Evolutionary conservation across 192 early-diverging fungal species (phyloP), one percentile per base, ranked within the genome.

Genomic region (Coemansia nantahalensis): DNA sequence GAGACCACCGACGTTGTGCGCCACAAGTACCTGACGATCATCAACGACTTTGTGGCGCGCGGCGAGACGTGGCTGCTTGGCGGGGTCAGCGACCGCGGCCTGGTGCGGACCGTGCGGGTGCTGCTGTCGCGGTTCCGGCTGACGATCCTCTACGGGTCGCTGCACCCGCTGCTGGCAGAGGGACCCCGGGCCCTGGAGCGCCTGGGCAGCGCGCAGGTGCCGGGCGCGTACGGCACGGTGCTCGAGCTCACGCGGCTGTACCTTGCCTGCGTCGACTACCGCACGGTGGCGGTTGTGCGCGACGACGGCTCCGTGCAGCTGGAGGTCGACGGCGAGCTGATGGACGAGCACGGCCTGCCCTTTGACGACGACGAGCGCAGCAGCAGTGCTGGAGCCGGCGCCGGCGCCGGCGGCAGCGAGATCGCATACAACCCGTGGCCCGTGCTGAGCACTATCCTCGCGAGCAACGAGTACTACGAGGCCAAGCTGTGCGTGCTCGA

Each of bases 1-100:
- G 81, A 64, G 24, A 40, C 63, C 13, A 79, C 75, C 45, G 62
- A 80, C 35, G 63, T 88, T 22, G 71, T 86, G 48, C 61, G 76
- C 0, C 58, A 61, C 40, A 64, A 53, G 44, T 77, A 65, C 33
- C 51, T 69, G 56, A 18, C 30, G 12, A 65, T 65, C 19, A 16
- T 69, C 45, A 75, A 75, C 44, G 71, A 66, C 40, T 75, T 47
- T 39, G 56, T 66, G 19, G 54, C 71, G 0, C 59, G 64, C 13
- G 71, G 71, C 40, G 71, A 75, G 60, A 14, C 37, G 41, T 75
- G 59, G 64, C 10, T 62, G 22, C 51, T 62, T 30, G 47, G 46
- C 14, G 50, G 55, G 1, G 23, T 58, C 11, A 37, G 31, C 10
- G 70, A 65, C 17, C 21, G 40, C 1, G 26, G 23, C 24, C 42